These are phyloP conservation scores for Myriosclerotinia scirpicola DNA, from an alignment of 2,329 filamentous ascomycete species.

Conservation along the genomic window DNA sequence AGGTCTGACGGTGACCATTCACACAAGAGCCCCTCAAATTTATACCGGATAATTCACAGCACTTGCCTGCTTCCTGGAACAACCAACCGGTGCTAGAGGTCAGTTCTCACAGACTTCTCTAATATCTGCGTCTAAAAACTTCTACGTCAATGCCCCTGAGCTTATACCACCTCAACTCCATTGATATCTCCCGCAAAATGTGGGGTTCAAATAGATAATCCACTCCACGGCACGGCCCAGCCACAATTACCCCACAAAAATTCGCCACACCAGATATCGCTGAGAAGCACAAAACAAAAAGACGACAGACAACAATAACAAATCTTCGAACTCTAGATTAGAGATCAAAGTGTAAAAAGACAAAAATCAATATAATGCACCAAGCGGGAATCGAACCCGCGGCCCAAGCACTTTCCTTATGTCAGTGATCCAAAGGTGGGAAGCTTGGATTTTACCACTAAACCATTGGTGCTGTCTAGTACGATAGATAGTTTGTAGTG, in stretches of 20 bases:
- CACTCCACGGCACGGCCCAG: neutral
- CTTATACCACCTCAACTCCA: neutral
- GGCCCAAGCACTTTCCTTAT: neutral
- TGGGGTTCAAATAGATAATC: neutral
- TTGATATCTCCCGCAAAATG: neutral
- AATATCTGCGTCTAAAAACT: neutral
- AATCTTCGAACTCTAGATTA: too few species aligned
- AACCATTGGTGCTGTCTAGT: conserved; percentile 5
- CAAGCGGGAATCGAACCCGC: conserved; percentile 16
- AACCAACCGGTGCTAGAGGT: too few species aligned
- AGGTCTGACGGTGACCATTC: neutral
- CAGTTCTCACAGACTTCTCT: too few species aligned
- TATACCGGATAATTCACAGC: neutral
- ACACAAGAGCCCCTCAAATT: neutral
- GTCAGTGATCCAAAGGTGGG: too few species aligned
- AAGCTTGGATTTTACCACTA: conserved; percentile 20
- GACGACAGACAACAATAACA: too few species aligned
- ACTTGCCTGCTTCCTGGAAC: too few species aligned
- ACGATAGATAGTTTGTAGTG: accelerated
- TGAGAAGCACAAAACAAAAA: too few species aligned
- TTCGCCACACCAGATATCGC: neutral
- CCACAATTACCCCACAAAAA: conserved; percentile 2
- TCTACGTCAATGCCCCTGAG: neutral
- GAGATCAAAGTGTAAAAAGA: too few species aligned
- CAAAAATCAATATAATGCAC: too few species aligned